Conservation (phyloP, 768 basidiomycete genomes). For the Paxillus involutus region DNA sequence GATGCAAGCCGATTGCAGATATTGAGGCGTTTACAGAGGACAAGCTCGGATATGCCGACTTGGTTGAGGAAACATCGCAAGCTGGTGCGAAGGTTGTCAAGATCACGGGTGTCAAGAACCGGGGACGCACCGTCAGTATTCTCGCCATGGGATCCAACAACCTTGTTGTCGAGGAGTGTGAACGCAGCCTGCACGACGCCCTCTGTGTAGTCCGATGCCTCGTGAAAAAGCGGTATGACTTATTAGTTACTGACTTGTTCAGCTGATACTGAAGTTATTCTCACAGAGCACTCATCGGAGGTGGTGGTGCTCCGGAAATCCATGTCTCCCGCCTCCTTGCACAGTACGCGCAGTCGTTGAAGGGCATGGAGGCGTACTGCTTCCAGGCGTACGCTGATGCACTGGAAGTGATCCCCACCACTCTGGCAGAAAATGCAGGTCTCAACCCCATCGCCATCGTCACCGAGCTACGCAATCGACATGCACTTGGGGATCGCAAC, state of each 20-base stretch:
- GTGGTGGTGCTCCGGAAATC: conserved; percentile 97
- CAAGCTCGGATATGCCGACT: conserved; percentile 94
- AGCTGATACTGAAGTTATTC: not conserved
- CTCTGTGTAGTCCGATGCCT: conserved; percentile 98
- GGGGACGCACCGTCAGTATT: conserved; percentile 92
- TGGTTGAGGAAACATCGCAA: conserved; percentile 85
- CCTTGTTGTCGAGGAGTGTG: conserved; percentile 94
- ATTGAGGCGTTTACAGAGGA: conserved; percentile 98
- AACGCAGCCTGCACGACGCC: conserved; percentile 96
- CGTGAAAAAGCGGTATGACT: conserved; percentile 89
- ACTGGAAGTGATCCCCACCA: conserved; percentile 95
- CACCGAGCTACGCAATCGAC: conserved; percentile 94
- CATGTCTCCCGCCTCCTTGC: conserved; percentile 91
- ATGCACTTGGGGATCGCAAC: conserved; percentile 90
- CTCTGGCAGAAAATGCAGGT: conserved; percentile 97
- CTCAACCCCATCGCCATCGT: conserved; percentile 98
- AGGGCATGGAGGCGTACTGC: conserved; percentile 98
- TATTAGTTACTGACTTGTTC: not conserved
- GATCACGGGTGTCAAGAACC: conserved; percentile 93
- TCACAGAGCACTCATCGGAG: conserved; percentile 84
- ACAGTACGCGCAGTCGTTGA: conserved; percentile 88
- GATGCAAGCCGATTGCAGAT: conserved; percentile 95
- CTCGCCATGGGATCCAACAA: conserved; percentile 93
- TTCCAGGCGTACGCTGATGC: conserved; percentile 99
- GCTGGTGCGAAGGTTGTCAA: conserved; percentile 89